Conservation (phyloP, 805 yeast genomes). For the Yamadazyma sp. region DNA sequence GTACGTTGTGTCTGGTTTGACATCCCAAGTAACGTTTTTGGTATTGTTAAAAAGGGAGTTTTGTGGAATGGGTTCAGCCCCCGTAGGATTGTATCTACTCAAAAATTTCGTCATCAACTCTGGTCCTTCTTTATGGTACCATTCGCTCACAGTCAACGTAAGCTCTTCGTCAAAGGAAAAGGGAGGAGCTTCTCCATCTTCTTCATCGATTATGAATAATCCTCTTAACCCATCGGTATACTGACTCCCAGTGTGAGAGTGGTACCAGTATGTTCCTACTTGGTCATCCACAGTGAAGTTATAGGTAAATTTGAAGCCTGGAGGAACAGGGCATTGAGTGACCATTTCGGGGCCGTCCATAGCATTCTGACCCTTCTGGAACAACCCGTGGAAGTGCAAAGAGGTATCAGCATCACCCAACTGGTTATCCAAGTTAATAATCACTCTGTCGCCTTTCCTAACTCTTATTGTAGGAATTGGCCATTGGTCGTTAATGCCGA, state of each 20-base stretch:
- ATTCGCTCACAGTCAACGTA: constrained; percentile 68
- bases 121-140: constrained; percentile 74
- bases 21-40: constrained; percentile 69
- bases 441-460: constrained; percentile 40
- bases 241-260: constrained; percentile 74
- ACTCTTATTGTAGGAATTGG: constrained; percentile 43
- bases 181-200: constrained; percentile 21
- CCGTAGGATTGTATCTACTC: constrained; percentile 84
- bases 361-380: constrained; percentile 34
- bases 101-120: constrained; percentile 58
- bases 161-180: constrained; percentile 77
- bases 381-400: constrained; percentile 48
- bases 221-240: constrained; percentile 80
- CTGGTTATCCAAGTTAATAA: constrained; percentile 34
- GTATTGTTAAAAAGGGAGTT: constrained; percentile 79
- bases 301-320: constrained; percentile 37
- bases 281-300: constrained; percentile 39
- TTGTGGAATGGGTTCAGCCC: constrained; percentile 97
- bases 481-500: constrained; percentile 56
- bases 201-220: constrained; percentile 56
- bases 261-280: constrained; percentile 62
- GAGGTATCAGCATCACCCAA: constrained; percentile 37
- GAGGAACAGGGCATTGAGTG: constrained; percentile 47
- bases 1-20: constrained; percentile 84
- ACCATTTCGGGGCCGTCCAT: constrained; percentile 50